Evolutionary conservation across 2,329 filamentous ascomycete genomes (phyloP), one percentile per base, ranked within the genome.

Genomic region (Zymoseptoria pseudotritici): DNA sequence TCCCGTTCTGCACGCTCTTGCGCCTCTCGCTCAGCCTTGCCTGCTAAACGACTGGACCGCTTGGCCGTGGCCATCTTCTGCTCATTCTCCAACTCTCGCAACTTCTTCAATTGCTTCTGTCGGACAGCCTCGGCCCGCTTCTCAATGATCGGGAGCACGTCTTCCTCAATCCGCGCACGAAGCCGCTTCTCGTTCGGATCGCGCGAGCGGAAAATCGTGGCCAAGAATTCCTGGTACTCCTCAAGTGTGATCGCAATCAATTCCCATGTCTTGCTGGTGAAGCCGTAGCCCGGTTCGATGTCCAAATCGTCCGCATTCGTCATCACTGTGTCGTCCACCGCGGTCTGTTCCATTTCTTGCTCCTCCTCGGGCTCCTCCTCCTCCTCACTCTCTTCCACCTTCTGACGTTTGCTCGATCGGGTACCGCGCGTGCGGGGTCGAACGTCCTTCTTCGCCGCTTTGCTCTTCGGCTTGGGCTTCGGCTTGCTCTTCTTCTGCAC

Each of bases 41-140:
- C 83, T 19, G 93, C 92, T 66, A 99, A 85, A 63, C 94, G 86
- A 69, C 90, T 96, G 0, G 94, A 99, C 63, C 94, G 82, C 77
- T 99, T 99, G 3, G 94, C 93, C 59, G 88, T 90, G n/a, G 91
- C 91, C 76, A 97, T 83, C 72, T 94, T 93, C 67, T 93, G 87
- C 65, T 96, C 75, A 66, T 86, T 91, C 56, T 91, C 79, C 21
- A 96, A 75, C 69, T 97, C 93, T 63, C 87, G 90, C 71, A 95
- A 85, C 67, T 88, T 88, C 79, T 79, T 90, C 82, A 76, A 85
- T 77, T 80, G 78, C 73, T 93, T 92, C 62, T 86, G 86, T 29
- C 86, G 83, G 67, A 92, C 78, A 53, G 80, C 79, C 66, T 86
- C 84, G 60, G 83, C 84, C 21, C 89, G 86, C 69, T 89, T 89